These are phyloP conservation scores for Blepharisma stoltei DNA, from an alignment of 73 alveolate species.

Conservation along the genomic window DNA sequence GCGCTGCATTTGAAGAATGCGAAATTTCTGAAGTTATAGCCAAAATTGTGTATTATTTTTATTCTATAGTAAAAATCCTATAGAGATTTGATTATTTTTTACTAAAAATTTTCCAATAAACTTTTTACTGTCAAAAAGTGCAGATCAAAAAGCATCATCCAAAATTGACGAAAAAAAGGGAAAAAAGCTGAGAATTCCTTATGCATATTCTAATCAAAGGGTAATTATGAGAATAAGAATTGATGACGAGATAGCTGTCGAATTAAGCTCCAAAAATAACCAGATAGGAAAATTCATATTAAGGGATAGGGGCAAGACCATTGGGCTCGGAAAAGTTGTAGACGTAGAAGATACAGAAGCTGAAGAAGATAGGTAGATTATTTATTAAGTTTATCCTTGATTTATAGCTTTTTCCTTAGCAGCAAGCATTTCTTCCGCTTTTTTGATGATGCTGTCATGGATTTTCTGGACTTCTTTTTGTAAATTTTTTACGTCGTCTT, in stretches of 20 bases:
- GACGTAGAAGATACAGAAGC: constrained; percentile 23
- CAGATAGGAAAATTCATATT: constrained; percentile 79
- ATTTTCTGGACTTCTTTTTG: constrained; percentile 19
- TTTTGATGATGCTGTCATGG: neutral
- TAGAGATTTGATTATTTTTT: too few relatives aligned
- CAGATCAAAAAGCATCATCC: too few relatives aligned
- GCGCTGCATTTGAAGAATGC: constrained; percentile 81
- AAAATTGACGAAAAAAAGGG: constrained; percentile 49
- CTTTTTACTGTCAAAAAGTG: too few relatives aligned
- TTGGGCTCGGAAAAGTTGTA: constrained; percentile 38
- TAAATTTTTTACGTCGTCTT: neutral
- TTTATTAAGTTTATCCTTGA: too few relatives aligned
- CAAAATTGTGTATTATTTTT: too few relatives aligned
- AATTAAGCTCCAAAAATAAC: constrained; percentile 7
- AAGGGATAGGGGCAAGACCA: constrained; percentile 74
- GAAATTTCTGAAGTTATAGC: constrained; percentile 62
- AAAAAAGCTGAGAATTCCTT: constrained; percentile 53
- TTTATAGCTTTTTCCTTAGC: constrained; percentile 16
- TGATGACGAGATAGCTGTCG: neutral
- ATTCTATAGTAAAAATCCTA: too few relatives aligned
- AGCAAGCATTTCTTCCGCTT: neutral
- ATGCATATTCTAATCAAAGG: neutral
- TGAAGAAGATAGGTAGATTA: neutral
- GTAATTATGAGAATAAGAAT: constrained; percentile 4
- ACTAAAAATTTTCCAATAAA: too few relatives aligned